These are phyloP conservation scores for Backusella westeae DNA, from an alignment of 192 early-diverging fungal species.

Conservation along the genomic window DNA sequence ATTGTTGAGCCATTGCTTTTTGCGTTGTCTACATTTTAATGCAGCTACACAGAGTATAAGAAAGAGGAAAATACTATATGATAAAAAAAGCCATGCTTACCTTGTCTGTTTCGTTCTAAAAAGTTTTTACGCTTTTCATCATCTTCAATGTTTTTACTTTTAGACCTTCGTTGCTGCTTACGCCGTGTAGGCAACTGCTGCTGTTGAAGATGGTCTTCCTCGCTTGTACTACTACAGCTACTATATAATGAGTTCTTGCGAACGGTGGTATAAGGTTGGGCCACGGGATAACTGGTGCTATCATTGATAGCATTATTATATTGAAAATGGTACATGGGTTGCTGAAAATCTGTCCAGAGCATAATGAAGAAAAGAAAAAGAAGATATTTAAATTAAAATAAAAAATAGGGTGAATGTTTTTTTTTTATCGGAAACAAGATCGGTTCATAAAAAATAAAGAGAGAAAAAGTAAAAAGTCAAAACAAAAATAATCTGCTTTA, in stretches of 20 bases:
- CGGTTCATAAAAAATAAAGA: not conserved
- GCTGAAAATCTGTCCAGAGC: slow-evolving; percentile 3
- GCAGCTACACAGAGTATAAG: slow-evolving; percentile 54
- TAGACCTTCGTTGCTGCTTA: not conserved
- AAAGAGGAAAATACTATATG: slow-evolving; percentile 4
- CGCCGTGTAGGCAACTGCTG: not conserved
- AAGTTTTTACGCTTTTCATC: slow-evolving; percentile 78
- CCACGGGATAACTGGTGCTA: not conserved
- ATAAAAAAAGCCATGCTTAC: slow-evolving; percentile 29
- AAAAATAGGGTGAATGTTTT: not conserved
- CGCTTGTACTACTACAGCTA: not conserved
- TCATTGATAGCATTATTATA: not conserved
- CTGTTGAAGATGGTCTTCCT: not conserved
- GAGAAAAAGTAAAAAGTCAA: not conserved
- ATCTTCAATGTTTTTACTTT: slow-evolving; percentile 24
- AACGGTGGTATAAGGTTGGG: not conserved
- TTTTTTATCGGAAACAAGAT: not conserved
- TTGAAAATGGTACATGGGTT: not conserved
- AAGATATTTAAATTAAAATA: not conserved
- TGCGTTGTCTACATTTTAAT: slow-evolving; percentile 88
- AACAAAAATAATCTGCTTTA: not conserved
- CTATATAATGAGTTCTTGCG: slow-evolving; percentile 1
- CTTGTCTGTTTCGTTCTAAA: slow-evolving; percentile 87
- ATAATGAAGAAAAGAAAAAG: not conserved
- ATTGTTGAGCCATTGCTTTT: slow-evolving; percentile 87